Base-by-base conservation (phyloP, 495 filamentous ascomycete species). In the Darksidea phi region DNA sequence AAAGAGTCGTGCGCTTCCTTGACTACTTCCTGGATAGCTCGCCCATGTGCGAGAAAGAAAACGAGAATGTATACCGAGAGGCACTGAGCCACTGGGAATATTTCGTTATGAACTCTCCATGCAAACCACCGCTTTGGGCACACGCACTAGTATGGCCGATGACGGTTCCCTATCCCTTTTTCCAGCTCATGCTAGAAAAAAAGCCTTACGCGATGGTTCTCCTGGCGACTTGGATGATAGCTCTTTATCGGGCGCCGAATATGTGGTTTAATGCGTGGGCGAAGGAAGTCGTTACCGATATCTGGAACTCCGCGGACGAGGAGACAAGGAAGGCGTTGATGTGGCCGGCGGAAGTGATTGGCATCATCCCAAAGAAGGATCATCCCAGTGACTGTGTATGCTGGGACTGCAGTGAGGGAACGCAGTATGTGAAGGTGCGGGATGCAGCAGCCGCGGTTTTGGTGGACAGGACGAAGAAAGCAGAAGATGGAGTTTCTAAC, bases 181-280 rank as follows among this genome's bases (percentile, higher is more conserved):
- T 59, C 21, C 10, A 23, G 26, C 28, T 49, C 7, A 42, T 59
- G n/a, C 42, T 20, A 1, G 25, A 49, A 6, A 38, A 28, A 18
- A 43, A 26, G n/a, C 24, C 55, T 11, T 49, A 49, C 18, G 45
- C 55, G 7, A n/a, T 59, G 20, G 36, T 59, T 15, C 45, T 59
- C 18, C 23, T 59, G 3, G 55, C 43, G 15, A 20, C 26, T 6
- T 59, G 55, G 55, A 24, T 23, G 7, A 26, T 59, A 11, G 38
- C 45, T 20, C 20, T 59, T 23, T 56, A 43, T 17, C 36, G 53
- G 25, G 36, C 53, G 18, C 53, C 41, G 6, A 46, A 42, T 26
- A 21, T 56, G 17, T 56, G 53, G 53, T 56, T 56, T 23, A 56
- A 45, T 20, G 37, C 17, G 15, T 56, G 53, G 53, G 53, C 53